Conservation (phyloP, 1,139 yeast genomes). For the Protomyces arabidopsidicola region DNA sequence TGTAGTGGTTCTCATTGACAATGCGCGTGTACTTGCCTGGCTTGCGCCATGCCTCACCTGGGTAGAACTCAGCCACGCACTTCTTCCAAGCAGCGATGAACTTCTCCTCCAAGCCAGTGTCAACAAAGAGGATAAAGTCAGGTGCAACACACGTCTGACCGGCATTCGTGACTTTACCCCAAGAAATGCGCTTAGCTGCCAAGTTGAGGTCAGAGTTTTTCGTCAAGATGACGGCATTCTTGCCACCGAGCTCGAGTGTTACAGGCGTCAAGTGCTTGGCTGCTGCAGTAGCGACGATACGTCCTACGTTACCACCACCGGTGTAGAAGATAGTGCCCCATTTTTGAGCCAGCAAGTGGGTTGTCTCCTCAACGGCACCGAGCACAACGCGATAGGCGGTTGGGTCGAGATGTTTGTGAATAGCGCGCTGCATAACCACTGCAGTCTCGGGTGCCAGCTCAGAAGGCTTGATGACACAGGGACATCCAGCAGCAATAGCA, state of each 20-base stretch:
- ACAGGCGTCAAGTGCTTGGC: conserved; percentile 64
- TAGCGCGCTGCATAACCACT: conserved; percentile 42
- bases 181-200: conserved; percentile 52
- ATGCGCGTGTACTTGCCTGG: conserved; percentile 55
- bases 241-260: conserved; percentile 76
- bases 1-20: conserved; percentile 57
- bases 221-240: conserved; percentile 70
- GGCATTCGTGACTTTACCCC: conserved; percentile 65
- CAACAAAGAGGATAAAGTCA: conserved; percentile 65
- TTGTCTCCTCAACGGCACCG: conserved; percentile 27
- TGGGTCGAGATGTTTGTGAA: conserved; percentile 11
- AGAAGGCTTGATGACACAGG: conserved; percentile 73
- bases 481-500: conserved; percentile 85
- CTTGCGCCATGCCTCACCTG: conserved; percentile 36
- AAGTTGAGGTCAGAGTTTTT: conserved; percentile 58
- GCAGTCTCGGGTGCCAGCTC: conserved; percentile 69
- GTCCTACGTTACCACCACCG: conserved; percentile 67
- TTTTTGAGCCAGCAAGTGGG: conserved; percentile 14
- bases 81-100: conserved; percentile 48
- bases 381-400: conserved; percentile 25
- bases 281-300: conserved; percentile 60
- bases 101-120: conserved; percentile 52
- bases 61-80: conserved; percentile 48
- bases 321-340: conserved; percentile 45
- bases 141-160: conserved; percentile 85